phyloP scores from a whole-genome alignment of 352 stramenopile genomes.

The Pythium phragmitis region DNA sequence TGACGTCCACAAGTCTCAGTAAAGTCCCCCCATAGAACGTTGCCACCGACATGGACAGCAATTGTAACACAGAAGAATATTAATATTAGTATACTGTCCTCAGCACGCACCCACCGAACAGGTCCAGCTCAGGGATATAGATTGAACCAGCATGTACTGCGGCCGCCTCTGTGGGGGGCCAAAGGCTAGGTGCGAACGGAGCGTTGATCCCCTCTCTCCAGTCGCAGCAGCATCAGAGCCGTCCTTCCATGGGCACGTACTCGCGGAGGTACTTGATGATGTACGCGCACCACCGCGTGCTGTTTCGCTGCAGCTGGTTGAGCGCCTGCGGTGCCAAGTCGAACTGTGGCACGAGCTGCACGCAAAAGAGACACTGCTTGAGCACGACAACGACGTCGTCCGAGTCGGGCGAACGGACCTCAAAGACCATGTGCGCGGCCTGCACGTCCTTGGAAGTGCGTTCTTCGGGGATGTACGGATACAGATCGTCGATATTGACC shows the following conservation, averaged over 20 bases:
- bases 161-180: too few relatives aligned
- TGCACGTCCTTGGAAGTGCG: conserved; percentile 41
- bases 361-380: conserved; percentile 16
- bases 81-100: too few relatives aligned
- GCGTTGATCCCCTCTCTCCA: too few relatives aligned
- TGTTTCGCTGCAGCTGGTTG: conserved; percentile 19
- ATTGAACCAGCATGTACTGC: too few relatives aligned
- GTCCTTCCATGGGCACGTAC: not conserved
- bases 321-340: not conserved
- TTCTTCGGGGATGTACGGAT: conserved; percentile 42
- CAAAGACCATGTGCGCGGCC: conserved; percentile 16
- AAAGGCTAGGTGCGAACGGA: too few relatives aligned
- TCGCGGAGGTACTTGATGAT: not conserved
- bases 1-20: too few relatives aligned
- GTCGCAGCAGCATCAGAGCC: too few relatives aligned
- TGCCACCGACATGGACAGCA: too few relatives aligned
- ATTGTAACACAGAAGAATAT: too few relatives aligned
- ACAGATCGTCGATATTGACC: conserved; percentile 48
- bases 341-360: conserved; percentile 18
- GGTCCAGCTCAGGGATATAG: too few relatives aligned
- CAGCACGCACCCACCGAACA: too few relatives aligned
- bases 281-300: conserved; percentile 14
- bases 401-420: conserved; percentile 6
- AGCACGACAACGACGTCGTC: conserved; percentile 23
- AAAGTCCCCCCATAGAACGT: too few relatives aligned